Percentiles rank a stretch among this genome's conserved stretches.
These are phyloP conservation scores for Neurospora sp. DNA, from an alignment of 495 filamentous ascomycete species.

Conservation along the genomic window DNA sequence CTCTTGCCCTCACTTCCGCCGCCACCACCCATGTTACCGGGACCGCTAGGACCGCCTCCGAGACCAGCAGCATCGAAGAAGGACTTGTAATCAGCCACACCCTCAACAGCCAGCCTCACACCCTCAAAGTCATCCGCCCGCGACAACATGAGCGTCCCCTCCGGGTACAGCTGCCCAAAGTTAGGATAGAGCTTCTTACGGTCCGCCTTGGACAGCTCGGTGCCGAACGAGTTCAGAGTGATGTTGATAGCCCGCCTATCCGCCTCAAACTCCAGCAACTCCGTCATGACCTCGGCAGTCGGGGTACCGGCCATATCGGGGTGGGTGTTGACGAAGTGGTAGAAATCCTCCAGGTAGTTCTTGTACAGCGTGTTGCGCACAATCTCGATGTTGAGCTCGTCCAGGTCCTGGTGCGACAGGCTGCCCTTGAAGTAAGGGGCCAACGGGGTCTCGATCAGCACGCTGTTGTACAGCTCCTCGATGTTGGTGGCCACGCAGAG, in stretches of 20 bases:
- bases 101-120: slow-evolving; percentile 84
- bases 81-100: slow-evolving; percentile 78
- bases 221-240: slow-evolving; percentile 97
- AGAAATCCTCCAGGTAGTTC: slow-evolving; percentile 97
- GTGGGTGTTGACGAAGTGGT: slow-evolving; percentile 79
- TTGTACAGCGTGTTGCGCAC: slow-evolving; percentile 98
- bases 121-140: slow-evolving; percentile 90
- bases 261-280: slow-evolving; percentile 93
- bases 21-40: slow-evolving; percentile 76
- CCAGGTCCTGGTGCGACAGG: slow-evolving; percentile 87
- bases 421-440: slow-evolving; percentile 96
- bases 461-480: slow-evolving; percentile 96
- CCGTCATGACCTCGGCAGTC: slow-evolving; percentile 85
- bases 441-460: slow-evolving; percentile 90
- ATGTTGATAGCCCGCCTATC: slow-evolving; percentile 97
- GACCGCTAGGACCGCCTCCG: slow-evolving; percentile 57
- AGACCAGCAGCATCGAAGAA: slow-evolving; percentile 92
- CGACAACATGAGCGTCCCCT: slow-evolving; percentile 92
- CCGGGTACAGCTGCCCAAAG: slow-evolving; percentile 84
- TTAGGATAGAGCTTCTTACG: slow-evolving; percentile 92
- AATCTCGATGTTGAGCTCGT: slow-evolving; percentile 99
- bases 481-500: slow-evolving; percentile 96
- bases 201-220: slow-evolving; percentile 87
- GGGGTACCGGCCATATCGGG: slow-evolving; percentile 78
- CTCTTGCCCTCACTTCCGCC: slow-evolving; percentile 73